Conservation (phyloP, 352 stramenopile genomes). For the Globisporangium perplexum region DNA sequence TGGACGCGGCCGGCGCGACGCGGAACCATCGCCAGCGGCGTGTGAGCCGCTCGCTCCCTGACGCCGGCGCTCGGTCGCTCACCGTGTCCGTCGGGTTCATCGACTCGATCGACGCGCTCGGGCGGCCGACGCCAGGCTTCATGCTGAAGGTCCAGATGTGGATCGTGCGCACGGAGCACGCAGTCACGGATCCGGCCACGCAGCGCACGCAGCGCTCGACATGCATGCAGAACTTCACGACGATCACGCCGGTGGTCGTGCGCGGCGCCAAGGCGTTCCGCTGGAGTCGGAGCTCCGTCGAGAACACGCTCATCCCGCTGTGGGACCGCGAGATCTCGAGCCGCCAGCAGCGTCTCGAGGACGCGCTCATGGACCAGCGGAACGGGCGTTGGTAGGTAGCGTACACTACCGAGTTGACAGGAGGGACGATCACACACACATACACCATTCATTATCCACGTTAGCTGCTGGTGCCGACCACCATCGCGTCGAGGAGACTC, state of each 20-base stretch:
- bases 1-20: no score
- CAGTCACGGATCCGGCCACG: not conserved
- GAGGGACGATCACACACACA: no score
- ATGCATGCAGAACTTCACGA: not conserved
- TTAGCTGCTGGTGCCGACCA: no score
- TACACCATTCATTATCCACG: no score
- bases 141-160: not conserved
- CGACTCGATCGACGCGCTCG: not conserved
- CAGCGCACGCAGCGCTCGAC: not conserved
- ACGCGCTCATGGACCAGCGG: not conserved
- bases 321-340: not conserved
- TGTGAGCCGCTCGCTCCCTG: not conserved
- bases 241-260: not conserved
- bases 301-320: not conserved
- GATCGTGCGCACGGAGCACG: not conserved
- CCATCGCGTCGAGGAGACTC: no score
- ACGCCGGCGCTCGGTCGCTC: not conserved
- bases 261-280: not conserved
- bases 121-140: not conserved
- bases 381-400: no score
- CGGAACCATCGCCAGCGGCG: no score
- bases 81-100: not conserved
- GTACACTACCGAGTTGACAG: no score
- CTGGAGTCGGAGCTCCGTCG: not conserved
- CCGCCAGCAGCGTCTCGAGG: not conserved